Evolutionary conservation across 768 basidiomycete genomes (phyloP).

Genomic region (Rhodotorula kratochvilovae): DNA sequence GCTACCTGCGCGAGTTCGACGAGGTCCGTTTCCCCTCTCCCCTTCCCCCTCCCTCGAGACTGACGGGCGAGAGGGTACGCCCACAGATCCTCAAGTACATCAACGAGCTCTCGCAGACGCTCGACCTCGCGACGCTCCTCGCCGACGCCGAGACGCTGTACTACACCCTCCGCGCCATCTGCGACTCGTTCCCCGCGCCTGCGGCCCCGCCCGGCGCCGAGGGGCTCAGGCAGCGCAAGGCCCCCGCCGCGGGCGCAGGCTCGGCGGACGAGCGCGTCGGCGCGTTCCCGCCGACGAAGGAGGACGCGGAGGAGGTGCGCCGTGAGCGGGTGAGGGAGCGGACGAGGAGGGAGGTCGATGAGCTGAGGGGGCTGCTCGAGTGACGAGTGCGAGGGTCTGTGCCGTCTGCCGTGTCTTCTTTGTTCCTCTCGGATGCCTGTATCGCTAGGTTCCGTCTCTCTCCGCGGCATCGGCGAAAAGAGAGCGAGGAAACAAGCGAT

Average conservation of each 20-base stretch:
- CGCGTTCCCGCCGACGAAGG: conserved; percentile 26
- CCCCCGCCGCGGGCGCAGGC: not conserved
- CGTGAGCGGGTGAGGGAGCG: conserved; percentile 10
- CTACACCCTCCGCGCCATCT: conserved; percentile 79
- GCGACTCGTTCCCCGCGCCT: conserved; percentile 52
- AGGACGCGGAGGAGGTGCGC: conserved; percentile 19
- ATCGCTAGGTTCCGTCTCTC: not conserved
- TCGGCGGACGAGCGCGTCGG: not conserved
- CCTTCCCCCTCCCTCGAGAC: not conserved
- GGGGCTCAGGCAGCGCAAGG: conserved; percentile 12
- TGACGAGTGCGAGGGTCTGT: not conserved
- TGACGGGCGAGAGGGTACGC: conserved; percentile 58
- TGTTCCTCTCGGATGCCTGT: not conserved
- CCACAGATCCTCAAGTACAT: conserved; percentile 60
- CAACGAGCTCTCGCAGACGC: conserved; percentile 76
- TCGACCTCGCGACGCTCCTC: conserved; percentile 90
- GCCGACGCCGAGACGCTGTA: conserved; percentile 96
- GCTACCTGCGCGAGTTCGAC: conserved; percentile 73
- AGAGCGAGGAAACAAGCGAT: too few species aligned
- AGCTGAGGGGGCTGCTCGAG: conserved; percentile 10
- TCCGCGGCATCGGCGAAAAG: too few species aligned
- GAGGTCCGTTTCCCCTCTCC: conserved; percentile 54
- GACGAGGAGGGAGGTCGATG: conserved; percentile 13
- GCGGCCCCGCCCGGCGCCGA: not conserved
- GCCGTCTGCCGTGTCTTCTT: not conserved